Conservation (phyloP, 495 filamentous ascomycete species). For the Sporormia fimetaria region DNA sequence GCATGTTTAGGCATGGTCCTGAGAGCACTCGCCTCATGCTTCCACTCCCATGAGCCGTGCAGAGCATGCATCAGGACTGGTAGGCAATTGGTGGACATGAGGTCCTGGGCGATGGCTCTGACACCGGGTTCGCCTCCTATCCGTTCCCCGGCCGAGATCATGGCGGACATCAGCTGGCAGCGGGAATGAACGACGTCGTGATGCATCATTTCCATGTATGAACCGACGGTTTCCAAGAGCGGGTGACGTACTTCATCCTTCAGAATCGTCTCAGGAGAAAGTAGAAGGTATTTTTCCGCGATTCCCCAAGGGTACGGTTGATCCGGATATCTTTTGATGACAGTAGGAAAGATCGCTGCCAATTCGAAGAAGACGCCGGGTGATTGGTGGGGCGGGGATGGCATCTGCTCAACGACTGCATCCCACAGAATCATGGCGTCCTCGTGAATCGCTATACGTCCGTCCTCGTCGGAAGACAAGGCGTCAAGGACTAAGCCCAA, state of each 20-base stretch:
- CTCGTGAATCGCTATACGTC: conserved; percentile 74
- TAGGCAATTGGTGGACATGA: conserved; percentile 58
- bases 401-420: conserved; percentile 58
- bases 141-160: conserved; percentile 57
- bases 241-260: too few species aligned
- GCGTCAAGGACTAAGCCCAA: conserved; percentile 69
- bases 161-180: conserved; percentile 57
- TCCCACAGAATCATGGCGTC: conserved; percentile 86
- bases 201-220: too few species aligned
- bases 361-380: conserved; percentile 46
- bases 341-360: conserved; percentile 49
- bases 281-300: too few species aligned
- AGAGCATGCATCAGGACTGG: conserved; percentile 57
- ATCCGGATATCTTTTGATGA: too few species aligned
- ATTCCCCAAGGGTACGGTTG: too few species aligned
- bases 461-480: conserved; percentile 65
- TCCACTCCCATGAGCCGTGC: conserved; percentile 56
- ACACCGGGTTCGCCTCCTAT: conserved; percentile 58
- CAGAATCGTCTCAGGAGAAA: too few species aligned
- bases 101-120: conserved; percentile 47
- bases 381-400: conserved; percentile 28
- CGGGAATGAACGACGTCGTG: too few species aligned
- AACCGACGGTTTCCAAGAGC: too few species aligned
- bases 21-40: conserved; percentile 31
- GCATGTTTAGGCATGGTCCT: conserved; percentile 40